Conservation (phyloP, 2,329 filamentous ascomycete genomes). For the Alternaria metachromatica region DNA sequence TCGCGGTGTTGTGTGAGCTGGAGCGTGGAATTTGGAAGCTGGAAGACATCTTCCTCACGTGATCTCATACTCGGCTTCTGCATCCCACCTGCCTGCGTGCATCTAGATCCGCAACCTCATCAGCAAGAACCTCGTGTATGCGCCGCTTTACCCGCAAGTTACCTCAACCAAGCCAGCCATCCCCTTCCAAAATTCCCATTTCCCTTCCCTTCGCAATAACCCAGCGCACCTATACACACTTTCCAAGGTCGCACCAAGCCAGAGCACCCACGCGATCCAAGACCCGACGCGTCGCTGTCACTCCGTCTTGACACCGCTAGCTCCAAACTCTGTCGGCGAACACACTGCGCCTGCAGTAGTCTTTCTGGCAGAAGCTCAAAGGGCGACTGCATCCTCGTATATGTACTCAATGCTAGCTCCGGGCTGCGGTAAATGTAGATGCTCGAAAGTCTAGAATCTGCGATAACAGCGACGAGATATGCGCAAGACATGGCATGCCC, state of each 20-base stretch:
- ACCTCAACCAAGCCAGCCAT: neutral
- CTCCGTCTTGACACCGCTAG: neutral
- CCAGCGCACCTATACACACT: neutral
- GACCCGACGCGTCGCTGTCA: neutral
- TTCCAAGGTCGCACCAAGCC: neutral
- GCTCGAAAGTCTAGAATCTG: neutral
- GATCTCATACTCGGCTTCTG: neutral
- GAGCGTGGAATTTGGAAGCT: neutral
- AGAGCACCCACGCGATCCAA: neutral
- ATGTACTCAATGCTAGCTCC: constrained; percentile 7
- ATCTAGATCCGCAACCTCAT: neutral
- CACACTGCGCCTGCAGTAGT: neutral
- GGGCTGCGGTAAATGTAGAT: neutral
- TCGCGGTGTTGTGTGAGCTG: neutral
- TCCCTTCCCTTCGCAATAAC: too few relatives aligned
- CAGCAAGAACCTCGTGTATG: neutral
- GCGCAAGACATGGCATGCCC: too few relatives aligned
- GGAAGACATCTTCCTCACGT: neutral
- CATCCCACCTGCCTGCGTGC: too few relatives aligned
- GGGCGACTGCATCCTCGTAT: constrained; percentile 2
- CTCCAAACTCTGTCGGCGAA: neutral
- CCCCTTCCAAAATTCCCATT: too few relatives aligned
- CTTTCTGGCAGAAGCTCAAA: neutral
- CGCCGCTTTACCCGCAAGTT: constrained; percentile 4
- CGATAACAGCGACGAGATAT: too few relatives aligned